Conservation (phyloP, 106 monocot genomes). For the Dioscorea dumetorum region DNA sequence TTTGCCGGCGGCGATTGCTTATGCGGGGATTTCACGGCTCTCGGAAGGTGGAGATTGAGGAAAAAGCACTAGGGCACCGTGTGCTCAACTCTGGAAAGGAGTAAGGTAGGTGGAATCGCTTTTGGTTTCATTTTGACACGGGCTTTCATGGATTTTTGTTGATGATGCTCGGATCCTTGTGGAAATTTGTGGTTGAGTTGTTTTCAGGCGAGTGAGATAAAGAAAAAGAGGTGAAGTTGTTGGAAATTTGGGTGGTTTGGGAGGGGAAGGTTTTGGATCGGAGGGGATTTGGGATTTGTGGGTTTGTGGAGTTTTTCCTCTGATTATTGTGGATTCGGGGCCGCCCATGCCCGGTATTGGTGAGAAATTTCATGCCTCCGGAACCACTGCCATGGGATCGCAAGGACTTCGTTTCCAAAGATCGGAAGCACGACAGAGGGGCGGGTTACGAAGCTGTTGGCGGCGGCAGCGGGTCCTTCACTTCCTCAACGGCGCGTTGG, state of each 20-base stretch:
- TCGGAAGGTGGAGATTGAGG: no score
- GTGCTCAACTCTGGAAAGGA: no score
- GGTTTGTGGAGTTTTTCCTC: neutral
- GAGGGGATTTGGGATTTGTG: neutral
- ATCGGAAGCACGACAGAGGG: slow-evolving; percentile 52
- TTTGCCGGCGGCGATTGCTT: neutral
- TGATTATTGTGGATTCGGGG: slow-evolving; percentile 9
- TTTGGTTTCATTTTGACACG: no score
- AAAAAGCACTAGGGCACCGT: no score
- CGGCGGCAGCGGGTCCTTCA: slow-evolving; percentile 16
- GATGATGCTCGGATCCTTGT: no score
- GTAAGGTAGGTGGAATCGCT: no score
- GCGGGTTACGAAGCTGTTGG: slow-evolving; percentile 24
- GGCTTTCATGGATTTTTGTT: no score
- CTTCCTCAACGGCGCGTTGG: slow-evolving; percentile 39
- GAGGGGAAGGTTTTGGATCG: neutral
- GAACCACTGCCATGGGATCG: slow-evolving; percentile 75
- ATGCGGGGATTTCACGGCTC: no score
- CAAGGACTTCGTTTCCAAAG: slow-evolving; percentile 53
- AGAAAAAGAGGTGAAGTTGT: neutral
- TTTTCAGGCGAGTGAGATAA: no score
- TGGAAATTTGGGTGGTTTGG: neutral
- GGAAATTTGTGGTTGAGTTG: no score
- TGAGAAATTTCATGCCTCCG: slow-evolving; percentile 67
- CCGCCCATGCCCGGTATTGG: slow-evolving; percentile 43